Percentiles rank a stretch among this genome's conserved stretches.
These are phyloP conservation scores for Saccharum spontaneum DNA, from an alignment of 176 grass and related monocot species.

Conservation along the genomic window DNA sequence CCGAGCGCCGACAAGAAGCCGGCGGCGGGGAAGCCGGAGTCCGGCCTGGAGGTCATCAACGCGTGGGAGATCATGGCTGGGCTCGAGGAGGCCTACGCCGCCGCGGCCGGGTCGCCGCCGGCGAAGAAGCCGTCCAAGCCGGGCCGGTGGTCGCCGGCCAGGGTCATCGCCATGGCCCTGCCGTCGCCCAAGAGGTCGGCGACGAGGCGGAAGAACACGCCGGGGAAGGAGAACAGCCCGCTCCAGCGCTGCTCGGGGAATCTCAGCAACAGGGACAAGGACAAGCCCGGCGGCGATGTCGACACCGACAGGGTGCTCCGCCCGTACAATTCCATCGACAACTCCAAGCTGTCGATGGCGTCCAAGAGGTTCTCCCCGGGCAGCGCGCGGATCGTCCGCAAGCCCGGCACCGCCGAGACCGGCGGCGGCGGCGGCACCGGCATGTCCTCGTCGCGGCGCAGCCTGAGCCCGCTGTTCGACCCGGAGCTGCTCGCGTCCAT, in stretches of 20 bases:
- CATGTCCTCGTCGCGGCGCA: constrained; percentile 69
- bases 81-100: constrained; percentile 47
- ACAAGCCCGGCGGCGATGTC: constrained; percentile 40
- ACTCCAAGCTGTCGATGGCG: constrained; percentile 61
- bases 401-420: constrained; percentile 30
- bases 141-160: constrained; percentile 64
- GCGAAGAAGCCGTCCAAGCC: constrained; percentile 62
- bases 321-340: constrained; percentile 77
- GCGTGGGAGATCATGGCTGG: constrained; percentile 92
- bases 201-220: constrained; percentile 40
- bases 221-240: constrained; percentile 90
- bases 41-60: constrained; percentile 82
- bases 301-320: constrained; percentile 52
- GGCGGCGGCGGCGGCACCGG: neutral
- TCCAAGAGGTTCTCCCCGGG: constrained; percentile 62
- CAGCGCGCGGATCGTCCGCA: constrained; percentile 49
- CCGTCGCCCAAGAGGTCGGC: constrained; percentile 54
- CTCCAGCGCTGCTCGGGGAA: constrained; percentile 48
- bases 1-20: constrained; percentile 46
- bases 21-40: constrained; percentile 31
- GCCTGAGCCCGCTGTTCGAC: constrained; percentile 90
- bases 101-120: constrained; percentile 58
- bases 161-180: constrained; percentile 42
- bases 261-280: neutral
- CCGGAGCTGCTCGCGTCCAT: constrained; percentile 84